Evolutionary conservation across 1,284 basidiomycete species (phyloP).

Genomic region (Boletus semigastroideus): DNA sequence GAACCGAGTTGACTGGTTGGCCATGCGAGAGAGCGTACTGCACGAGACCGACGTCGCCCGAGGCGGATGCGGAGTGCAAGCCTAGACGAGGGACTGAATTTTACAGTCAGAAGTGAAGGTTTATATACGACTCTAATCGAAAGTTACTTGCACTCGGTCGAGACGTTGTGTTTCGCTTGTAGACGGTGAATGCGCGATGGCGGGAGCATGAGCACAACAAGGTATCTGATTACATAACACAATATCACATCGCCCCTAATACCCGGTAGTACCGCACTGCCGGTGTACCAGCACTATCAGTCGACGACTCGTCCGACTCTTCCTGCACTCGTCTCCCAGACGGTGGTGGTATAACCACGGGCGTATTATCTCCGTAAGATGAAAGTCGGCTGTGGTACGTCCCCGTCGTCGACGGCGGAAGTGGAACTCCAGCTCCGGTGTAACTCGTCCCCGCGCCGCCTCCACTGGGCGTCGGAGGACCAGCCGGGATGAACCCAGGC

Average conservation of each 20-base stretch:
- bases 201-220: constrained; percentile 12
- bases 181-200: constrained; percentile 34
- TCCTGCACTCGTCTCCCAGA: constrained; percentile 15
- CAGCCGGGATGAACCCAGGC: constrained; percentile 31
- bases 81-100: constrained; percentile 86
- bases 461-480: constrained; percentile 12
- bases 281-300: constrained; percentile 31
- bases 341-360: constrained; percentile 31
- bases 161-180: constrained; percentile 76
- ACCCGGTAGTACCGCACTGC: constrained; percentile 20
- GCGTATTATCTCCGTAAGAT: constrained; percentile 13
- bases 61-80: constrained; percentile 85
- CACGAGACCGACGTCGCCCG: constrained; percentile 85
- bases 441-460: constrained; percentile 14
- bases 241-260: neutral
- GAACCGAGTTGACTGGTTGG: constrained; percentile 89
- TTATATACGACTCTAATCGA: no score
- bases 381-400: constrained; percentile 24
- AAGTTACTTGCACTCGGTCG: constrained; percentile 67
- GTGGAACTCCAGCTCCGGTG: constrained; percentile 26
- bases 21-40: constrained; percentile 89
- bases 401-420: constrained; percentile 28
- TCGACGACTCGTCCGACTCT: constrained; percentile 27
- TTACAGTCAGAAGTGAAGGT: neutral
- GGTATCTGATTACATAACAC: constrained; percentile 13